Evolutionary conservation across 2,329 filamentous ascomycete genomes (phyloP).

Genomic region (Dactylellina drechsleri): DNA sequence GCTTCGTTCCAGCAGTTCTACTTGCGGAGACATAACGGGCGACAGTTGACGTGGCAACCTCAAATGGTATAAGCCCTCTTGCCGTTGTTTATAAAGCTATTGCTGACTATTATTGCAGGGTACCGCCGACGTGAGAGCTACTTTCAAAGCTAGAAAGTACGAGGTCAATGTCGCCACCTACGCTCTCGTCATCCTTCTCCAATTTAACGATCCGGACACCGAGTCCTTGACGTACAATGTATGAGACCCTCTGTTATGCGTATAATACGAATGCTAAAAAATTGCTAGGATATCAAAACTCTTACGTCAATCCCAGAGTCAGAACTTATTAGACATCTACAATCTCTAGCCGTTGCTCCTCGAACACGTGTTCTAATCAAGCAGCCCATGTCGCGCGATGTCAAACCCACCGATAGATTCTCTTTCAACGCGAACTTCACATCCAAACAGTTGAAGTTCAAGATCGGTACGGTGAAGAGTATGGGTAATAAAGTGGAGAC

Average conservation of each 20-base stretch:
- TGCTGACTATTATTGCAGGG: slow-evolving; percentile 52
- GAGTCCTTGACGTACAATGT: slow-evolving; percentile 36
- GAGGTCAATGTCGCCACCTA: slow-evolving; percentile 93
- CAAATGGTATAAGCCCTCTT: slow-evolving; percentile 64
- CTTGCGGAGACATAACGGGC: slow-evolving; percentile 83
- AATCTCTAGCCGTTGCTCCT: slow-evolving; percentile 72
- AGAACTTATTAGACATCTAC: slow-evolving; percentile 72
- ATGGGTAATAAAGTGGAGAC: slow-evolving; percentile 73
- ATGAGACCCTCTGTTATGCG: neutral
- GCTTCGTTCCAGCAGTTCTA: slow-evolving; percentile 91
- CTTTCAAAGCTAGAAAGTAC: slow-evolving; percentile 80
- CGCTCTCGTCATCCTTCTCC: slow-evolving; percentile 85
- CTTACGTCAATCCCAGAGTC: slow-evolving; percentile 71
- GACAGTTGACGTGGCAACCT: slow-evolving; percentile 84
- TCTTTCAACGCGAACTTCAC: slow-evolving; percentile 72
- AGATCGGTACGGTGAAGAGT: slow-evolving; percentile 72
- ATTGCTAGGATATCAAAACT: slow-evolving; percentile 69
- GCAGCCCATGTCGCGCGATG: slow-evolving; percentile 74
- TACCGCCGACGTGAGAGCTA: slow-evolving; percentile 84
- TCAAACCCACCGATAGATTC: slow-evolving; percentile 72
- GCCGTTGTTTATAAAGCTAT: neutral
- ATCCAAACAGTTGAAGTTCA: slow-evolving; percentile 72
- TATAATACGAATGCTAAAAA: slow-evolving; percentile 10
- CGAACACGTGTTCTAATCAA: slow-evolving; percentile 74
- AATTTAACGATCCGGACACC: slow-evolving; percentile 80